Base-by-base conservation (phyloP, 2,329 filamentous ascomycete genomes). In the Alternaria panax region DNA sequence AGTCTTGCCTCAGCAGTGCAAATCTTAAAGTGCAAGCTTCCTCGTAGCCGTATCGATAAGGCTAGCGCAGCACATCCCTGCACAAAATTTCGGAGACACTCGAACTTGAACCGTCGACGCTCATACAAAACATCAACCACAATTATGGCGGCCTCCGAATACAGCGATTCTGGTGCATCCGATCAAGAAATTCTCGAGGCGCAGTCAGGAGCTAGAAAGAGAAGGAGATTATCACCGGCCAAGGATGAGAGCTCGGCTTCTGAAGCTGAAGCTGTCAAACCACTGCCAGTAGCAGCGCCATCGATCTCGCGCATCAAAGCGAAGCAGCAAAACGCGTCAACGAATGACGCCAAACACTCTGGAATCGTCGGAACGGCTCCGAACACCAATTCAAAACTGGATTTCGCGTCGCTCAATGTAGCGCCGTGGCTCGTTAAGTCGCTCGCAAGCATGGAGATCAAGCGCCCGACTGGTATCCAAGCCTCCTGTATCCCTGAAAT, bases 401-500 rank as follows among this genome's bases (percentile, higher is more conserved):
- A 38, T 46, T 97, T 97, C 74, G 86, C 88, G 18, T 86, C 87
- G 11, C 80, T 97, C 51, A 83, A 87, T 51, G 88, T 97, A 43
- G 86, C 88, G 36, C 92, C 92, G 76, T 99, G 95, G 95, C 88
- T 99, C 4, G 89, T 96, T 2, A 87, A 89, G 61, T 94, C 94
- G 1, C 83, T 99, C 28, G 80, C 83, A 20, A 83, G 85, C 27
- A 88, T 92, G 86, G 92, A 93, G 28, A 97, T 99, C 75, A 91
- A 87, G 73, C 85, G 90, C 57, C 95, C 95, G 0, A 99, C 95
- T 0, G 90, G 90, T 16, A 98, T 99, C 82, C 95, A 99, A 71
- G 92, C 91, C 72, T 90, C 88, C 52, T 96, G 92, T 75, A 98
- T 99, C 72, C 93, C 94, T 1, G 91, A 95, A 75, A 97, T 98